These are phyloP conservation scores for Diplodia corticola DNA, from an alignment of 2,329 filamentous ascomycete species.

Conservation along the genomic window DNA sequence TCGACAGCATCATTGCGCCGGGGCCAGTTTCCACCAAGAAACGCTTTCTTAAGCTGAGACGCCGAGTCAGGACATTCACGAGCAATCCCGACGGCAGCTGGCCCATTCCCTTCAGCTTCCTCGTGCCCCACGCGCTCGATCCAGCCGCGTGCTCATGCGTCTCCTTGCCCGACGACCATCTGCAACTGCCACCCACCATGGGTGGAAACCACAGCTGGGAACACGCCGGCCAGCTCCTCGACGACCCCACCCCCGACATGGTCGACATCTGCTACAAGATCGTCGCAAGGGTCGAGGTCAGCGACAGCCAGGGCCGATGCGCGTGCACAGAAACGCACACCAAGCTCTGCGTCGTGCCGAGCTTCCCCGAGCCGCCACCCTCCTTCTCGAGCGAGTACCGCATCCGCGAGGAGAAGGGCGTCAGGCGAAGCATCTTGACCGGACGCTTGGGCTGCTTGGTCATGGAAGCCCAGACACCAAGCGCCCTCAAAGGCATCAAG, in stretches of 20 bases:
- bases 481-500: not conserved
- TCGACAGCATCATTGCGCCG: not conserved
- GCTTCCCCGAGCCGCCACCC: not conserved
- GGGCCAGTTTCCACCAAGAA: not conserved
- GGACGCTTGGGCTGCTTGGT: not conserved
- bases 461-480: not conserved
- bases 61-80: too few relatives aligned
- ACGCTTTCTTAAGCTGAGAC: not conserved
- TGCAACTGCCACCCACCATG: not conserved
- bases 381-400: not conserved
- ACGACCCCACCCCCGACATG: slow-evolving; percentile 3
- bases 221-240: not conserved
- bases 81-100: not conserved
- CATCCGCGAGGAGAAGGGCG: not conserved
- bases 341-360: not conserved
- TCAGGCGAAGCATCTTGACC: not conserved
- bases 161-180: not conserved
- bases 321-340: not conserved
- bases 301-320: not conserved
- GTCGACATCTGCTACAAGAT: not conserved
- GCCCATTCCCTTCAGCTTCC: not conserved
- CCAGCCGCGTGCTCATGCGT: not conserved
- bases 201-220: not conserved
- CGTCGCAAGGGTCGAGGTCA: not conserved
- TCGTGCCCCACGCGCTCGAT: not conserved